Conservation (phyloP, 148 eudicot species). For the Camellia lanceoleosa region DNA sequence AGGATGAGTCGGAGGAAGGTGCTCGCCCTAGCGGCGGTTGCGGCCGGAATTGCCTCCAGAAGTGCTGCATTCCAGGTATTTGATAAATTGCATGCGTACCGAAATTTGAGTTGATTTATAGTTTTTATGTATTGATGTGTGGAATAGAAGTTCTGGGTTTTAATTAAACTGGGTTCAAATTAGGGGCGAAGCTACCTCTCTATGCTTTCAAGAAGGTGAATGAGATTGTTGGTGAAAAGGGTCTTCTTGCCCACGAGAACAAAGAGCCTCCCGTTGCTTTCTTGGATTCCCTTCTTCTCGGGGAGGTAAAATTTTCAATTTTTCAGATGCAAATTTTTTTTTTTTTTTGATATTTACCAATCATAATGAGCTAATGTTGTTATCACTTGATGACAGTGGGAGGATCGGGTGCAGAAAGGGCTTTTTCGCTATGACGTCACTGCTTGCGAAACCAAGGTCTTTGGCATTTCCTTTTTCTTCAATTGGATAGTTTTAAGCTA, state of each 20-base stretch:
- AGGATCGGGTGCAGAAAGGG: slow-evolving; percentile 84
- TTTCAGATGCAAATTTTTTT: neutral
- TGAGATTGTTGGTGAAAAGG: slow-evolving; percentile 40
- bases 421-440: slow-evolving; percentile 98
- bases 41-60: slow-evolving; percentile 84
- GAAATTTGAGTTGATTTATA: neutral
- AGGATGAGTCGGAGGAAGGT: slow-evolving; percentile 71
- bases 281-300: slow-evolving; percentile 85
- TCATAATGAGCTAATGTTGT: slow-evolving; percentile 8
- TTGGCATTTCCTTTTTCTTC: slow-evolving; percentile 6
- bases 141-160: neutral
- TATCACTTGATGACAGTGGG: slow-evolving; percentile 63
- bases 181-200: slow-evolving; percentile 74
- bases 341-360: neutral
- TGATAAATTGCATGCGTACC: neutral
- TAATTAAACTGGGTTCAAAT: slow-evolving; percentile 4
- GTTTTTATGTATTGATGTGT: neutral
- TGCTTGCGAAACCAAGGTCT: slow-evolving; percentile 93
- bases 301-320: slow-evolving; percentile 56
- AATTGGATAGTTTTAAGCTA: neutral
- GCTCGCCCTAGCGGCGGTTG: slow-evolving; percentile 52
- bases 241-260: slow-evolving; percentile 29
- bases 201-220: slow-evolving; percentile 62
- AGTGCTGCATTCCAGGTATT: slow-evolving; percentile 83
- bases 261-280: slow-evolving; percentile 73